Percentiles rank a stretch among this genome's conserved stretches.
Evolutionary conservation across 306 rosid species (phyloP).

Genomic region (Begonia peltatifolia): DNA sequence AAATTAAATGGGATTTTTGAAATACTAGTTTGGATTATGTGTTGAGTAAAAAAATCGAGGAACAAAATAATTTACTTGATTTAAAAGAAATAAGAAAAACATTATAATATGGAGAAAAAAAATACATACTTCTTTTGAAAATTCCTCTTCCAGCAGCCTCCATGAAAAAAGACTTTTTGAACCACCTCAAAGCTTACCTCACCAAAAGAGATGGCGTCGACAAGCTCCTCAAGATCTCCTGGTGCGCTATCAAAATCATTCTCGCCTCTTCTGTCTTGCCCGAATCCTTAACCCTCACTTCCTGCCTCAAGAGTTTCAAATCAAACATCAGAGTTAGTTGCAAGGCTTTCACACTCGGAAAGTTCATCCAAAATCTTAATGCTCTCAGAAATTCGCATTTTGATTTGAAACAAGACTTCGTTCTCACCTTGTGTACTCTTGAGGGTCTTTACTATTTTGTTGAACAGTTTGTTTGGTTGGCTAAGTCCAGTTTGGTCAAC

Average conservation of each 20-base stretch:
- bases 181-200: constrained; percentile 62
- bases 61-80: too few relatives aligned
- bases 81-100: too few relatives aligned
- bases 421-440: constrained; percentile 35
- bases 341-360: constrained; percentile 80
- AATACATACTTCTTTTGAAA: too few relatives aligned
- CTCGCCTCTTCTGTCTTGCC: constrained; percentile 47
- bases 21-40: too few relatives aligned
- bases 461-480: constrained; percentile 79
- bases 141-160: constrained; percentile 6
- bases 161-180: constrained; percentile 41
- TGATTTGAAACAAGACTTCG: constrained; percentile 18
- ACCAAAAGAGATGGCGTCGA: constrained; percentile 91
- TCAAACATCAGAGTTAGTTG: constrained; percentile 80
- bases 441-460: constrained; percentile 74
- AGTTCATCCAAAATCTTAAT: constrained; percentile 77
- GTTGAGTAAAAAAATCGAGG: too few relatives aligned
- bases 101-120: too few relatives aligned
- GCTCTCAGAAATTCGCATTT: constrained; percentile 31
- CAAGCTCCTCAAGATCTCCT: constrained; percentile 74
- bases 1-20: too few relatives aligned
- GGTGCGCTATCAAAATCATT: constrained; percentile 62
- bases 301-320: constrained; percentile 64
- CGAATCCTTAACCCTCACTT: constrained; percentile 28
- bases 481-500: constrained; percentile 52